phyloP scores from a whole-genome alignment of 768 basidiomycete species.

The Mycena venus region DNA sequence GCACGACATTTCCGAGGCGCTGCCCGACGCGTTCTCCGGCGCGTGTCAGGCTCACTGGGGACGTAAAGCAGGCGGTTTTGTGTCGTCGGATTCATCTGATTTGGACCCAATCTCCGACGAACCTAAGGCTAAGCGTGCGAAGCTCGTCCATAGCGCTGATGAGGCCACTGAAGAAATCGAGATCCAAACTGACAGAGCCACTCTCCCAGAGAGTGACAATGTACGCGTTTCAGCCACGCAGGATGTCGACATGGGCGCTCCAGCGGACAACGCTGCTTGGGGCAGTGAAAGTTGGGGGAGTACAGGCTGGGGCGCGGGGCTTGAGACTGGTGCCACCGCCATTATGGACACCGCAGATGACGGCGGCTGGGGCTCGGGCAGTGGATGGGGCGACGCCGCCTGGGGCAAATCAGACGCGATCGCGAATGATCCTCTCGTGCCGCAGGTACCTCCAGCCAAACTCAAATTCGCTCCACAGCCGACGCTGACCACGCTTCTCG shows the following conservation, averaged over 20 bases:
- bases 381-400: background rate
- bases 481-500: slow-evolving; percentile 52
- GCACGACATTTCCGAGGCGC: background rate
- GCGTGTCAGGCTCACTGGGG: slow-evolving; percentile 48
- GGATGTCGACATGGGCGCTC: background rate
- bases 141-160: background rate
- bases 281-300: background rate
- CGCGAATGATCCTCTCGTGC: background rate
- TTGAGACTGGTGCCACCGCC: background rate
- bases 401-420: background rate
- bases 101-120: background rate
- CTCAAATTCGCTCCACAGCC: background rate
- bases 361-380: background rate
- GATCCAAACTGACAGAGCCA: background rate
- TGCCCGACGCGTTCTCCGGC: slow-evolving; percentile 33
- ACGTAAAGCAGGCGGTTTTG: slow-evolving; percentile 39
- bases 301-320: too few relatives aligned
- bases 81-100: slow-evolving; percentile 46
- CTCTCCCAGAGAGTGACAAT: background rate
- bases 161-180: background rate
- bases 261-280: background rate
- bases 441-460: too few relatives aligned
- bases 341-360: background rate
- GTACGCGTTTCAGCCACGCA: too few relatives aligned
- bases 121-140: background rate